Base-by-base conservation (phyloP, 164 flowering plant species). In the Magnolia kwangsiensis region DNA sequence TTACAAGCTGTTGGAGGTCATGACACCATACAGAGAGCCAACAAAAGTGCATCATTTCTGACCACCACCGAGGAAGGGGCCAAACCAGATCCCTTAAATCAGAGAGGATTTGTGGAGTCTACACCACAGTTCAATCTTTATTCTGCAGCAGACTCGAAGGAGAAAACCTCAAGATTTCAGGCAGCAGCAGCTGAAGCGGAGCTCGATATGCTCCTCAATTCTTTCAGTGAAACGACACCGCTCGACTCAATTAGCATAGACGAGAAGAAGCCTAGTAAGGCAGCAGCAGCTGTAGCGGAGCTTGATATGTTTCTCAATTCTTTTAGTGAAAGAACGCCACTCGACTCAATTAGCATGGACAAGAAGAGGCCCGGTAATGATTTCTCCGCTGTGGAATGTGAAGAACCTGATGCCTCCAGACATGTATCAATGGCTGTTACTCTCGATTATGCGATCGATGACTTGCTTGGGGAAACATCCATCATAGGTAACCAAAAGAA, bases 301-400 rank as follows among this genome's bases (percentile, higher is more conserved):
- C 91, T 94, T 21, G 95, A 92, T 77, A 81, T 87, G 86, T 94
- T 94, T 78, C 92, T 94, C 3, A 81, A 86, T 71, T 90, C 96
- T 7, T 81, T 90, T 49, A 72, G 59, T 72, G 92, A 86, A 74
- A 79, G 82, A 14, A 79, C 81, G 61, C 11, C 79, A 51, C 66
- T 51, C 20, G 85, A 76, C 76, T 75, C 89, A 6, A 67, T 83
- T 14, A 82, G 61, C 67, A 64, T 61, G 5, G 72, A 29, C 16
- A 73, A 72, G 68, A 63, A 63, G 55, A 51, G 6, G 4, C 14
- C 68, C n/a, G 31, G 19, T 55, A 55, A 55, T 55, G 55, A 51
- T 21, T 24, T 66, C 24, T 65, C 76, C 3, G 71, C 50, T 67
- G 68, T 67, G 0, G 50, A 59, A 37, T 20, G 67, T 63, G 75